phyloP scores from a whole-genome alignment of 805 yeast genomes.

The Suhomyces sp. region DNA sequence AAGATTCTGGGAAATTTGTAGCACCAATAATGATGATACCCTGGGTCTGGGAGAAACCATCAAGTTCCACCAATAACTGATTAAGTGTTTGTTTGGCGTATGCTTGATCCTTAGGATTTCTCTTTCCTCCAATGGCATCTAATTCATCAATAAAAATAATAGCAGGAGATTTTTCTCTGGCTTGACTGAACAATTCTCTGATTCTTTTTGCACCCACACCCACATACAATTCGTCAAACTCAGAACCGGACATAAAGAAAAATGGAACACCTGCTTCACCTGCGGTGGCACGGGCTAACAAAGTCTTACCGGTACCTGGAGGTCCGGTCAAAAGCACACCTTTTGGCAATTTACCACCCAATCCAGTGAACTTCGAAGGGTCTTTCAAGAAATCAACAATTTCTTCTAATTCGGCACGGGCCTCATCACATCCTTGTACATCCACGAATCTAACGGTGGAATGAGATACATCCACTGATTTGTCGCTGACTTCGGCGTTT shows the following conservation, averaged over 20 bases:
- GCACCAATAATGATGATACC: conserved; percentile 98
- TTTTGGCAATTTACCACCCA: conserved; percentile 96
- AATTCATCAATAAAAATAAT: conserved; percentile 96
- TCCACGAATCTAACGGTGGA: conserved; percentile 87
- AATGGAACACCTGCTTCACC: conserved; percentile 99
- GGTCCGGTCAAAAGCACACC: conserved; percentile 98
- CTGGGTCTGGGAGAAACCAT: conserved; percentile 88
- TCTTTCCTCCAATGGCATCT: conserved; percentile 97
- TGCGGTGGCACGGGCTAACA: conserved; percentile 96
- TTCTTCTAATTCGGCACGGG: conserved; percentile 94
- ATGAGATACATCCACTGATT: conserved; percentile 78
- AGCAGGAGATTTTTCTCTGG: conserved; percentile 94
- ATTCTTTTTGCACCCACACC: conserved; percentile 99
- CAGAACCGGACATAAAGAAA: conserved; percentile 97
- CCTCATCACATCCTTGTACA: conserved; percentile 98
- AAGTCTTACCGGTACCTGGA: conserved; percentile 98
- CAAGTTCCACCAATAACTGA: conserved; percentile 92
- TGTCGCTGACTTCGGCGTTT: conserved; percentile 67
- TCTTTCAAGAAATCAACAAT: conserved; percentile 97
- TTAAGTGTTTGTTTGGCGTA: conserved; percentile 96
- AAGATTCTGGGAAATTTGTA: conserved; percentile 94
- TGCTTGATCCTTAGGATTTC: conserved; percentile 97
- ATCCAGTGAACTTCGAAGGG: conserved; percentile 92
- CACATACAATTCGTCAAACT: conserved; percentile 95
- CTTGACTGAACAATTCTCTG: conserved; percentile 89